Evolutionary conservation across 805 yeast species (phyloP).

Genomic region (Grigorovia humatica): DNA sequence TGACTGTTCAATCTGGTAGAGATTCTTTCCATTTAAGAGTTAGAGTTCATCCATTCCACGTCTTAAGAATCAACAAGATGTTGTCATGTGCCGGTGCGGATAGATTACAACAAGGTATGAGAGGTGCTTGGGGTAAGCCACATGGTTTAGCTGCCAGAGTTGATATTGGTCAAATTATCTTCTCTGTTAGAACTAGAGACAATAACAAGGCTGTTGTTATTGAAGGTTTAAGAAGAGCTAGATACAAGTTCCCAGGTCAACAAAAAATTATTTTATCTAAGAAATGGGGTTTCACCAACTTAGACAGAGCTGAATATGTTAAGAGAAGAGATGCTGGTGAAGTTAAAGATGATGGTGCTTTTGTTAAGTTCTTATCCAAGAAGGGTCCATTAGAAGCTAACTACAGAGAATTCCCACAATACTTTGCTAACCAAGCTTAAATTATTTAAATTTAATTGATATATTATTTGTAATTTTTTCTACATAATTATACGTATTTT

Average conservation of each 20-base stretch:
- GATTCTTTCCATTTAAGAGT: slow-evolving; percentile 99
- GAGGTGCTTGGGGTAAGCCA: slow-evolving; percentile 99
- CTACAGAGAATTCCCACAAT: slow-evolving; percentile 91
- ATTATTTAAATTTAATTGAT: slow-evolving; percentile 1
- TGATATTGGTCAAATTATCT: slow-evolving; percentile 94
- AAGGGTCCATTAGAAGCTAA: slow-evolving; percentile 91
- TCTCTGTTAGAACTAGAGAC: slow-evolving; percentile 98
- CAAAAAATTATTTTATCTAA: slow-evolving; percentile 97
- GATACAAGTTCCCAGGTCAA: slow-evolving; percentile 99
- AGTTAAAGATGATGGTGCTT: slow-evolving; percentile 99
- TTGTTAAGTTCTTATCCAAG: slow-evolving; percentile 94
- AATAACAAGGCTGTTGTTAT: slow-evolving; percentile 93
- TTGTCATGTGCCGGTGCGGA: slow-evolving; percentile 99
- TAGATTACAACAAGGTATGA: slow-evolving; percentile 99
- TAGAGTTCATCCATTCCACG: slow-evolving; percentile 99
- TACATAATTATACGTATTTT: too few relatives aligned
- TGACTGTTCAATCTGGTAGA: slow-evolving; percentile 96
- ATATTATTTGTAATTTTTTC: not conserved
- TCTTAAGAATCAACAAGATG: slow-evolving; percentile 99
- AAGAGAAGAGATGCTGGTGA: slow-evolving; percentile 93
- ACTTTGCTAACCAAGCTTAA: slow-evolving; percentile 40
- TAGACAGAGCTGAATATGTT: slow-evolving; percentile 95
- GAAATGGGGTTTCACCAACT: slow-evolving; percentile 99
- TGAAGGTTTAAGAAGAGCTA: slow-evolving; percentile 99
- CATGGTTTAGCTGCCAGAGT: slow-evolving; percentile 99